Conservation (phyloP, 306 rosid genomes). For the Mucuna pruriens region DNA sequence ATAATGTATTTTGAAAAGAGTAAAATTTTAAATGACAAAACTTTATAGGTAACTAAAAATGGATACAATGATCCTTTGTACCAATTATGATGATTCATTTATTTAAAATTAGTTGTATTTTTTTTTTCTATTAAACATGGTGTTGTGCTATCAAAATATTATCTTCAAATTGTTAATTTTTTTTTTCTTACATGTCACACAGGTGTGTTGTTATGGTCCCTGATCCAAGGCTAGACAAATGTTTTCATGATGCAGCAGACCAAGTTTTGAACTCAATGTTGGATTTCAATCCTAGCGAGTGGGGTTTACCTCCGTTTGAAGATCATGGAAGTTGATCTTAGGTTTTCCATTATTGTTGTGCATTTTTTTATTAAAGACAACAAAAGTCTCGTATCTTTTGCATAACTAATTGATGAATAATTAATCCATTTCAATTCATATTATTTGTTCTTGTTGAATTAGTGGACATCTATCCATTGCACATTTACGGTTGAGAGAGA, state of each 20-base stretch:
- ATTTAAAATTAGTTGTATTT: not conserved
- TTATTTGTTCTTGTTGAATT: no score
- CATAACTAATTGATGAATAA: not conserved
- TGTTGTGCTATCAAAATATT: no score
- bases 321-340: conserved; percentile 48
- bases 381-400: conserved; percentile 2
- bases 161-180: not conserved
- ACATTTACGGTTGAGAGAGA: no score
- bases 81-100: conserved; percentile 13
- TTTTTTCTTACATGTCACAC: conserved; percentile 31
- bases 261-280: conserved; percentile 75
- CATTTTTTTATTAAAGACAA: conserved; percentile 10
- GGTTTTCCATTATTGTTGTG: not conserved
- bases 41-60: conserved; percentile 12
- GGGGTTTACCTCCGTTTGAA: conserved; percentile 92
- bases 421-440: conserved; percentile 33
- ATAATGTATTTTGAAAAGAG: not conserved
- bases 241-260: conserved; percentile 67
- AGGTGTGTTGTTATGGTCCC: conserved; percentile 93
- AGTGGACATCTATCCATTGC: no score
- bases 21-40: not conserved
- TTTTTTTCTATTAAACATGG: not conserved
- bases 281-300: conserved; percentile 83
- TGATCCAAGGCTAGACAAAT: conserved; percentile 85
- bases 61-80: conserved; percentile 1